These are phyloP conservation scores for Stagonosporopsis cucurbitacearum DNA, from an alignment of 2,329 filamentous ascomycete species.

Conservation along the genomic window DNA sequence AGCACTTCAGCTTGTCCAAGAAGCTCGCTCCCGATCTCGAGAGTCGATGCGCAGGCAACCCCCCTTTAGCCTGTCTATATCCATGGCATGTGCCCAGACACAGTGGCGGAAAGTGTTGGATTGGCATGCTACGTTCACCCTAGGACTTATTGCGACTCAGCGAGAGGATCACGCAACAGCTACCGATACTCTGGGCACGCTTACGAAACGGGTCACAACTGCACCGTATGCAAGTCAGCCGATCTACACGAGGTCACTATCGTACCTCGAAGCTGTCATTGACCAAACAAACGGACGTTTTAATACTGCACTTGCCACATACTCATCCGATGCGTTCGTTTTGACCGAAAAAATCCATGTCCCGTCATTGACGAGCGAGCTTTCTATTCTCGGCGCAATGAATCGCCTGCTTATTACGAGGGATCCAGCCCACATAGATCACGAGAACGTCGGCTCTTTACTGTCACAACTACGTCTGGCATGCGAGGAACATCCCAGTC, in stretches of 20 bases:
- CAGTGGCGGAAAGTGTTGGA: conserved; percentile 71
- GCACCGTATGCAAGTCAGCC: conserved; percentile 50
- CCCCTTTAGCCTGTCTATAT: conserved; percentile 31
- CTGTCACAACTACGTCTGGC: conserved; percentile 71
- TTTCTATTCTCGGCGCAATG: conserved; percentile 56
- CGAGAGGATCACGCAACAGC: conserved; percentile 70
- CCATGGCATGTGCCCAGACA: conserved; percentile 49
- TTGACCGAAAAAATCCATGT: conserved; percentile 49
- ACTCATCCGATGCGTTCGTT: conserved; percentile 66
- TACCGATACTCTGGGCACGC: conserved; percentile 27
- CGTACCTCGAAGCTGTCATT: conserved; percentile 78
- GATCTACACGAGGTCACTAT: conserved; percentile 60
- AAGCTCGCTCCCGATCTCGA: conserved; percentile 60
- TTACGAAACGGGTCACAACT: conserved; percentile 46
- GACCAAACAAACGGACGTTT: conserved; percentile 79
- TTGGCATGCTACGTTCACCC: conserved; percentile 73
- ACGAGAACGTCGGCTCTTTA: conserved; percentile 62
- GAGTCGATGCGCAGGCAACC: conserved; percentile 39
- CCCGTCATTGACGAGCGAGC: conserved; percentile 45
- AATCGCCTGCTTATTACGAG: conserved; percentile 58
- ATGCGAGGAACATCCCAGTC: conserved; percentile 73
- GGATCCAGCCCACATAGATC: conserved; percentile 52
- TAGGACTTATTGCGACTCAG: conserved; percentile 72
- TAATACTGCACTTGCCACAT: conserved; percentile 70
- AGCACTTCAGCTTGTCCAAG: conserved; percentile 62